These are phyloP conservation scores for Alternaria triticina DNA, from an alignment of 2,329 filamentous ascomycete genomes.

Conservation along the genomic window DNA sequence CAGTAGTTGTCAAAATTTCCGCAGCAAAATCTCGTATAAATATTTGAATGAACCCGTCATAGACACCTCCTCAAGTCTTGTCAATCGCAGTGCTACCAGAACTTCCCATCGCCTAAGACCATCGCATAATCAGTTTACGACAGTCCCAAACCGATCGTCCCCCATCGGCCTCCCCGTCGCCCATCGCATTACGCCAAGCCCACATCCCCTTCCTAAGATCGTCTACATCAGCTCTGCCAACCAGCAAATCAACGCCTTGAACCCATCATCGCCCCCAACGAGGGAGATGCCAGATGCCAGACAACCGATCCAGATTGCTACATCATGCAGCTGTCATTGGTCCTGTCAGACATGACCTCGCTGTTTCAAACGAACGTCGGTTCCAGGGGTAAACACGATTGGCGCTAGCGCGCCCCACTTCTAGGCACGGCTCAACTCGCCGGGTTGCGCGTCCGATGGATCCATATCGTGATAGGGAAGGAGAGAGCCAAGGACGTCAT, in stretches of 20 bases:
- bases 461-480: not conserved
- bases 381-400: slow-evolving; percentile 5
- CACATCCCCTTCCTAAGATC: not conserved
- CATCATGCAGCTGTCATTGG: slow-evolving; percentile 1
- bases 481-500: slow-evolving; percentile 7
- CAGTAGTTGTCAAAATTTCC: not conserved
- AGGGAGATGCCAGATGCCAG: not conserved
- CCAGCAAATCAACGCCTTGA: not conserved
- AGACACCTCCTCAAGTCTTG: not conserved
- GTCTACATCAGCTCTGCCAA: not conserved
- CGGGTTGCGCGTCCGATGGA: not conserved
- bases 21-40: not conserved
- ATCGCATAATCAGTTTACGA: not conserved
- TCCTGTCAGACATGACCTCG: not conserved
- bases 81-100: not conserved
- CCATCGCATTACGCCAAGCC: not conserved
- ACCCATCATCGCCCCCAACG: not conserved
- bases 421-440: not conserved
- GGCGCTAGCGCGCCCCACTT: no score
- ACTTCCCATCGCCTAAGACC: not conserved
- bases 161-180: not conserved
- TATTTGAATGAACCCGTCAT: not conserved
- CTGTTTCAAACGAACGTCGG: slow-evolving; percentile 9
- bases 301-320: not conserved
- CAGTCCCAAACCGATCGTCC: not conserved